Base-by-base conservation (phyloP, 768 basidiomycete genomes). In the Naganishia antarctica region DNA sequence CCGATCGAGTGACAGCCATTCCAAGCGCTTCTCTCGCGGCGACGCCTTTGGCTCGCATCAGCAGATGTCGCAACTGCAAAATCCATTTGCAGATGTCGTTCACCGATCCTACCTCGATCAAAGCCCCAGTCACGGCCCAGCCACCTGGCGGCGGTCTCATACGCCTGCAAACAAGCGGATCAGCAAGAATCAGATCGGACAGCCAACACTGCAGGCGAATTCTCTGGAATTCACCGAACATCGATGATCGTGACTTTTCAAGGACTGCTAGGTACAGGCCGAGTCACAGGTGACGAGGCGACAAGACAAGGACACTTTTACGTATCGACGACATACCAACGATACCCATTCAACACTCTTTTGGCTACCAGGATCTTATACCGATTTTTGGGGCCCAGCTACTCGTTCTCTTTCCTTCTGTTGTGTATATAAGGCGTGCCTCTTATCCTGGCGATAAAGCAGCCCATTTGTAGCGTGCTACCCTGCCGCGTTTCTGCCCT, bases 61-160 rank as follows among this genome's bases (percentile, higher is more conserved):
- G 51, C 65, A 65, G 44, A 60, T 63, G 53, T 58, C 68, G 25
- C 53, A 57, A 29, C 53, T 40, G 21, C 74, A 75, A 51, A 77
- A 77, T 49, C 76, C 74, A 1, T 77, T 77, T 58, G 76, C 75
- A 58, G 74, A 75, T 53, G 71, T 73, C 12, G 72, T 72, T 8
- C 73, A 71, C 40, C 62, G 74, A 23, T 70, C 69, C 1, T 77
- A 73, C 51, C 70, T 74, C 50, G 50, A 69, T 68, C 41, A 31
- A 18, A 50, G 47, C 26, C 66, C 53, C 12, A 61, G 40, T 28
- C 60, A 32, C 47, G 59, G 37, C 31, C 61, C 58, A 23, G 34
- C 49, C 41, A 58, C 47, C 25, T 63, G 51, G 53, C 40, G 63
- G n/a, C 26, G 44, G 15, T 58, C 58, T 4, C 29, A 41, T 21